Conservation (phyloP, 2,329 filamentous ascomycete genomes). For the Trematosphaeria pertusa region DNA sequence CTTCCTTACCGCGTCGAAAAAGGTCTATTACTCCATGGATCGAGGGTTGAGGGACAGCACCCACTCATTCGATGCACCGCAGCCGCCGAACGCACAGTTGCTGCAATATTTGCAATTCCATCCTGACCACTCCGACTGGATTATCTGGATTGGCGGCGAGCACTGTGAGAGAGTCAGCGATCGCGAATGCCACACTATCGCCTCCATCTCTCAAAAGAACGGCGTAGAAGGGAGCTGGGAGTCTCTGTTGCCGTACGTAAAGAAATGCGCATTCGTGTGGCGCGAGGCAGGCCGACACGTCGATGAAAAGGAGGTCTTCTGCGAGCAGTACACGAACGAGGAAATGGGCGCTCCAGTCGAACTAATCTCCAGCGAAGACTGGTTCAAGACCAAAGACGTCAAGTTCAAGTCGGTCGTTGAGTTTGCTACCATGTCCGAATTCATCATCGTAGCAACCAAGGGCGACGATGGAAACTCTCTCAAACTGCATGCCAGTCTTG, state of each 20-base stretch:
- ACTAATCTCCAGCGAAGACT: constrained; percentile 79
- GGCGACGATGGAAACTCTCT: constrained; percentile 71
- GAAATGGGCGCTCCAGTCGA: constrained; percentile 69
- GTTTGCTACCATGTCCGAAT: constrained; percentile 96
- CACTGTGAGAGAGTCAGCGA: constrained; percentile 67
- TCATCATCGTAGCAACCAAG: constrained; percentile 84
- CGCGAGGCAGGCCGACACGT: constrained; percentile 60
- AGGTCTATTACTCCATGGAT: constrained; percentile 81
- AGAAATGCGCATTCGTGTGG: constrained; percentile 88
- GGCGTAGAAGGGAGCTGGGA: constrained; percentile 73
- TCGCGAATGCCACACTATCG: constrained; percentile 71
- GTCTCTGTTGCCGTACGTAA: constrained; percentile 74
- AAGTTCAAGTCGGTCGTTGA: constrained; percentile 76
- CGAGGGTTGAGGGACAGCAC: constrained; percentile 70
- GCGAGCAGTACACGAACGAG: constrained; percentile 68
- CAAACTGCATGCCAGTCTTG: constrained; percentile 81
- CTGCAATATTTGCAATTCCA: constrained; percentile 77
- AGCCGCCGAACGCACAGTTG: constrained; percentile 59
- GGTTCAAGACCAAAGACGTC: constrained; percentile 71
- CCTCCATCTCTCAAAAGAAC: constrained; percentile 79
- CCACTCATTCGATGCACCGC: constrained; percentile 74
- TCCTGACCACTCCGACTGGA: constrained; percentile 78
- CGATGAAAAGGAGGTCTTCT: constrained; percentile 69
- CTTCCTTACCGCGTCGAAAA: constrained; percentile 74
- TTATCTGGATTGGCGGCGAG: constrained; percentile 83